Conservation (phyloP, 2,329 filamentous ascomycete genomes). For the Aspergillus aculeatus region DNA sequence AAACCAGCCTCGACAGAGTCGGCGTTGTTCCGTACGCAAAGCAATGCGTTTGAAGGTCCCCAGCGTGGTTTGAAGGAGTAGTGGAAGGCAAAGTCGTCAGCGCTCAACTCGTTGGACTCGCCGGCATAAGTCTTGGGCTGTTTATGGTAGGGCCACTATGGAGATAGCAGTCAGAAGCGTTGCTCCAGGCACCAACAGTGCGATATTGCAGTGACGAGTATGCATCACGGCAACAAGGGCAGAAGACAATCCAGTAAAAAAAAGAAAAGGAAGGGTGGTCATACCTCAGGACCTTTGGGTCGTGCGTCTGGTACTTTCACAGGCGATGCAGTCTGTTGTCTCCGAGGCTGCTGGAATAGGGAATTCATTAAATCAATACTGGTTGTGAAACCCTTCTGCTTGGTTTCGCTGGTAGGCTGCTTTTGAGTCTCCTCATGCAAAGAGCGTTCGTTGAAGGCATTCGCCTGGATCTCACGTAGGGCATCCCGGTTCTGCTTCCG, state of each 20-base stretch:
- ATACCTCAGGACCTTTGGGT: constrained; percentile 80
- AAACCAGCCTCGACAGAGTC: constrained; percentile 20
- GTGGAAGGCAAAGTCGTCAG: constrained; percentile 67
- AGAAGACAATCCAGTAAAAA: not conserved
- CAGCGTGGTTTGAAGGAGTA: constrained; percentile 75
- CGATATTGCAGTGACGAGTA: not conserved
- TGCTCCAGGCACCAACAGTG: not conserved
- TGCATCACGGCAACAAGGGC: not conserved
- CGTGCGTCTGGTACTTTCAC: constrained; percentile 58
- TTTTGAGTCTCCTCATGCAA: constrained; percentile 35
- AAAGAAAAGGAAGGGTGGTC: constrained; percentile 54
- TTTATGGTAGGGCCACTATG: constrained; percentile 84
- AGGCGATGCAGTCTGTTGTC: constrained; percentile 46
- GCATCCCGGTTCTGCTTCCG: constrained; percentile 84
- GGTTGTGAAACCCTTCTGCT: constrained; percentile 69
- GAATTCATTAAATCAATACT: constrained; percentile 97
- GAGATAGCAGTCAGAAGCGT: constrained; percentile 16
- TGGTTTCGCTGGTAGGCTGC: constrained; percentile 18
- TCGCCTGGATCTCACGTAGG: constrained; percentile 63
- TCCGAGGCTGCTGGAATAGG: constrained; percentile 69
- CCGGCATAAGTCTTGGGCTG: constrained; percentile 67
- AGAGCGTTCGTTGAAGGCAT: constrained; percentile 53
- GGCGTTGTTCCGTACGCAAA: constrained; percentile 57
- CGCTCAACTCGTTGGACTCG: constrained; percentile 61
- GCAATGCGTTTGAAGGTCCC: constrained; percentile 70